A percentile compares a stretch with the other conserved stretches of the same genome.
These are phyloP conservation scores for Corymbia citriodora DNA, from an alignment of 441 rosid genomes.

Conservation along the genomic window DNA sequence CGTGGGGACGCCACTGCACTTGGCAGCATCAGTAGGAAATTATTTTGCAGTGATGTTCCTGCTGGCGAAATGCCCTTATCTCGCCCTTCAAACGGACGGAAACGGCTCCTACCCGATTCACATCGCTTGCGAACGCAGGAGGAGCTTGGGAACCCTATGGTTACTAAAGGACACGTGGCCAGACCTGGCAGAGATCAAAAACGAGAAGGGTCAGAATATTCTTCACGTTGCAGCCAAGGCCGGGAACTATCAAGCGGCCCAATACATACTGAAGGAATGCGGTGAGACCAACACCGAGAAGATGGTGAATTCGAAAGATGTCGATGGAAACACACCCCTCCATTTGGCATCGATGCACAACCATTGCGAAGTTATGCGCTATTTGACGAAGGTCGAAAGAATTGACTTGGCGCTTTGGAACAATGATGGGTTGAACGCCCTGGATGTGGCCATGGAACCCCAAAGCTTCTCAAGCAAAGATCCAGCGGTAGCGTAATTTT, in stretches of 20 bases:
- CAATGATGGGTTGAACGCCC: no score
- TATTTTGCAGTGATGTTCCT: fast-evolving
- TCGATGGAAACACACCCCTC: no score
- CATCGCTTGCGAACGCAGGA: neutral
- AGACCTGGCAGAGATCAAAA: neutral
- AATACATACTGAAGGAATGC: no score
- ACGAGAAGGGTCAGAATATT: neutral
- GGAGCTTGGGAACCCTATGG: fast-evolving
- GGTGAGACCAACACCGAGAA: no score
- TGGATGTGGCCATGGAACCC: no score
- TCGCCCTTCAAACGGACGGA: neutral
- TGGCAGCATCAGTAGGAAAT: neutral
- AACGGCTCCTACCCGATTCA: neutral
- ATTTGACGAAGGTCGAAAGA: no score
- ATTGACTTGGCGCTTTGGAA: no score
- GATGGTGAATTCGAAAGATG: no score
- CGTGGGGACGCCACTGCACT: neutral
- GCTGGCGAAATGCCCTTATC: neutral
- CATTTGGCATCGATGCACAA: no score
- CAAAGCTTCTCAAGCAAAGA: no score
- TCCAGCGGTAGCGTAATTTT: no score
- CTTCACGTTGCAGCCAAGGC: neutral
- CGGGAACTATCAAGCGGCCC: fast-evolving
- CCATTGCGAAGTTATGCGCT: no score
- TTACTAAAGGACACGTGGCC: neutral